Evolutionary conservation across 2,329 filamentous ascomycete species (phyloP).

Genomic region (Coniochaeta sp.): DNA sequence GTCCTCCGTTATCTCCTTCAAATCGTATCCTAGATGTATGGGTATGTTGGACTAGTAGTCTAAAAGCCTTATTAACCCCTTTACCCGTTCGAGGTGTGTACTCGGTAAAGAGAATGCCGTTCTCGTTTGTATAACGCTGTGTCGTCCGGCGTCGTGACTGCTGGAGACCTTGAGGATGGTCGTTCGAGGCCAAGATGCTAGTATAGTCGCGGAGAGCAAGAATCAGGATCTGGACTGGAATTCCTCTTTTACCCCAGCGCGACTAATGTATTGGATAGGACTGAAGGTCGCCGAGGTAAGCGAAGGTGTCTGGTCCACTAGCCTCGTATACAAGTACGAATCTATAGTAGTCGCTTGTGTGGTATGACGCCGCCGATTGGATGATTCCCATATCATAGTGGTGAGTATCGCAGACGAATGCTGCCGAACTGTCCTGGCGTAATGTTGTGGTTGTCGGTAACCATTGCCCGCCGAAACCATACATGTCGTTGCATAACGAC

Average conservation of each 20-base stretch:
- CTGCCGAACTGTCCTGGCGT: not conserved
- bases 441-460: not conserved
- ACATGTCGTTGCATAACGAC: not conserved
- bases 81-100: not conserved
- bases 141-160: no score
- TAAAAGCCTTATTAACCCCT: not conserved
- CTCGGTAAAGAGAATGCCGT: not conserved
- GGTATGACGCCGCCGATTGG: not conserved
- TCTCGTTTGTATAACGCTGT: not conserved
- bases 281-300: not conserved
- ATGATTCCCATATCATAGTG: not conserved
- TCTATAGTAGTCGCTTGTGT: not conserved
- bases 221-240: not conserved
- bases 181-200: no score
- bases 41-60: not conserved
- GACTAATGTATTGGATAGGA: not conserved
- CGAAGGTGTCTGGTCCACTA: not conserved
- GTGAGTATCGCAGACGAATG: not conserved
- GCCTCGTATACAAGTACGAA: not conserved
- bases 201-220: not conserved
- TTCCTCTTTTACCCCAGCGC: not conserved
- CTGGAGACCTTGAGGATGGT: not conserved
- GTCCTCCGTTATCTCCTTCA: no score
- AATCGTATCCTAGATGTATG: not conserved
- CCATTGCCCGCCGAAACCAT: not conserved